Conservation (phyloP, 73 alveolate species). For the Stentor roeselii region DNA sequence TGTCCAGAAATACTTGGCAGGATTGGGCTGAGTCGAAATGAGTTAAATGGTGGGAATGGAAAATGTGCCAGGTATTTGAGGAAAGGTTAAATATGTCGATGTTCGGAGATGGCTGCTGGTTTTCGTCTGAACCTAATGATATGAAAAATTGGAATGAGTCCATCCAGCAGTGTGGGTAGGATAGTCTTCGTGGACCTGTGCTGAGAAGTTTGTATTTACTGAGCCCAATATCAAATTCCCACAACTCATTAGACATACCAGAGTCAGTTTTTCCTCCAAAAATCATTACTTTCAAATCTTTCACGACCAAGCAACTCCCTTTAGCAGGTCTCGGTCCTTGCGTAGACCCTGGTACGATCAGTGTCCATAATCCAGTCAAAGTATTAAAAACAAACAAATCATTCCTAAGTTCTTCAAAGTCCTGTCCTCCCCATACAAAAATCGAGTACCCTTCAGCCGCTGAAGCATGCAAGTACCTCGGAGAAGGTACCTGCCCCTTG, state of each 20-base stretch:
- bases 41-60: no score
- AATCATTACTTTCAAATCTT: not conserved
- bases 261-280: constrained; percentile 7
- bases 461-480: not conserved
- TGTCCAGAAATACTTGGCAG: no score
- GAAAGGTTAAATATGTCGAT: no score
- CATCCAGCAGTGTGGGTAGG: no score
- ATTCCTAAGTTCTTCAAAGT: not conserved
- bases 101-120: no score
- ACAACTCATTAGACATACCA: constrained; percentile 13
- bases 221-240: constrained; percentile 5
- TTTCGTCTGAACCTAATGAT: no score
- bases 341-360: not conserved
- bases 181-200: no score
- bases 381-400: not conserved
- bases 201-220: not conserved
- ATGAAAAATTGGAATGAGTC: no score
- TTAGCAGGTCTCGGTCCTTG: not conserved
- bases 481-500: not conserved
- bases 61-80: no score
- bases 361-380: not conserved
- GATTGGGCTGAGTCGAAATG: no score
- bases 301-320: constrained; percentile 1
- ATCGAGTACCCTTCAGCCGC: not conserved
- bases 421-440: not conserved